Percentiles rank a stretch among this genome's conserved stretches.
These are phyloP conservation scores for Hyaloperonospora arabidopsidis DNA, from an alignment of 352 stramenopile genomes.

Conservation along the genomic window DNA sequence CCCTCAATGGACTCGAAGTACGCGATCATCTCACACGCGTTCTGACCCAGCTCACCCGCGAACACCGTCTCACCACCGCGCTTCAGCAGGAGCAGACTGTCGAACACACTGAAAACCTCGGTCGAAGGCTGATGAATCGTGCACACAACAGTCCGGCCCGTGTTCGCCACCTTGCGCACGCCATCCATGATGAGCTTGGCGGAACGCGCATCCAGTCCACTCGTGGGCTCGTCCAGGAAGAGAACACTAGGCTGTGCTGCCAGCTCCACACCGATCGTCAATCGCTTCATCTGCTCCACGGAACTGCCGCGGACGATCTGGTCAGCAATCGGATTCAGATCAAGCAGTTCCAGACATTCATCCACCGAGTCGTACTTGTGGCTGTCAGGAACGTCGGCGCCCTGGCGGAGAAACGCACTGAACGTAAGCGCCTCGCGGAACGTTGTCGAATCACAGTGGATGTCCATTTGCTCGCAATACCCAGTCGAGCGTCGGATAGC, in stretches of 20 bases:
- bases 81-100: slow-evolving; percentile 20
- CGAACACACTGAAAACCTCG: slow-evolving; percentile 62
- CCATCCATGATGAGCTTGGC: slow-evolving; percentile 85
- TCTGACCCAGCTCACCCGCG: slow-evolving; percentile 37
- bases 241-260: slow-evolving; percentile 20
- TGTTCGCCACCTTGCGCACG: slow-evolving; percentile 75
- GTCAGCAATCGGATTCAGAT: slow-evolving; percentile 19
- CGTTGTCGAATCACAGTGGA: slow-evolving; percentile 77
- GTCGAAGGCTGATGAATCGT: slow-evolving; percentile 90
- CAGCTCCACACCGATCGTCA: slow-evolving; percentile 31
- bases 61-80: slow-evolving; percentile 41
- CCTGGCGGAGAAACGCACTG: slow-evolving; percentile 25
- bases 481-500: slow-evolving; percentile 41
- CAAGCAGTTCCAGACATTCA: slow-evolving; percentile 21
- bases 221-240: slow-evolving; percentile 71
- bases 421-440: slow-evolving; percentile 54
- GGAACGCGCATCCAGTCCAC: slow-evolving; percentile 74
- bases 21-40: slow-evolving; percentile 31
- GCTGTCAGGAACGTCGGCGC: slow-evolving; percentile 28
- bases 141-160: slow-evolving; percentile 74
- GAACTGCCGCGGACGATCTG: slow-evolving; percentile 33
- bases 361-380: slow-evolving; percentile 24
- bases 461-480: slow-evolving; percentile 80
- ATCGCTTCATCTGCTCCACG: slow-evolving; percentile 24
- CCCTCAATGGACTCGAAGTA: slow-evolving; percentile 27